Evolutionary conservation across 2,329 filamentous ascomycete genomes (phyloP).

Genomic region (Coccinonectria pachysandricola): DNA sequence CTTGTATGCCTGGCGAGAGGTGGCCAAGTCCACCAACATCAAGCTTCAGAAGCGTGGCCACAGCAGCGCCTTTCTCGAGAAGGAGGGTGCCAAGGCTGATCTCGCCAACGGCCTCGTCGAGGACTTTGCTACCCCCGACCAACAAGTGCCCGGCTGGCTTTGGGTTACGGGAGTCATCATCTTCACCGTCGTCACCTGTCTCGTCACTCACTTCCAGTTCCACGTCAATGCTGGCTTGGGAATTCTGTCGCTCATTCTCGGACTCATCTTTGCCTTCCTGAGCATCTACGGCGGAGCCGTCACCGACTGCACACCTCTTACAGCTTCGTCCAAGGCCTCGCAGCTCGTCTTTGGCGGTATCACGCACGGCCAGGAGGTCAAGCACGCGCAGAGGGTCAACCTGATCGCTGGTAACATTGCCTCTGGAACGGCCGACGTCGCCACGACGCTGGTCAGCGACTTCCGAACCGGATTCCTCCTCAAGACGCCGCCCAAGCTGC

Average conservation of each 20-base stretch:
- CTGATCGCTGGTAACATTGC: conserved; percentile 48
- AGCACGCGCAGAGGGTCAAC: conserved; percentile 50
- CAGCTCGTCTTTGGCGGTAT: conserved; percentile 56
- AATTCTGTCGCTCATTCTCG: conserved; percentile 35
- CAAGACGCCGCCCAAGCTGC: conserved; percentile 48
- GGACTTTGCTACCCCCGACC: conserved; percentile 26
- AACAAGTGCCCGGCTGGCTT: conserved; percentile 41
- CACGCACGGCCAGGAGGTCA: conserved; percentile 22
- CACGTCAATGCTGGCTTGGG: conserved; percentile 43
- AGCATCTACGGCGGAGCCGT: conserved; percentile 31
- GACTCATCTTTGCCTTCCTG: conserved; percentile 45
- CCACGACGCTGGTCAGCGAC: conserved; percentile 43
- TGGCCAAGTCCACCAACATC: conserved; percentile 14
- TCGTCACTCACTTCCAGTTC: conserved; percentile 38
- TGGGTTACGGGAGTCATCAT: conserved; percentile 35
- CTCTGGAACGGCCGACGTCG: conserved; percentile 39
- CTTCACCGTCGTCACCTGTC: conserved; percentile 37
- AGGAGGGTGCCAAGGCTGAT: conserved; percentile 20
- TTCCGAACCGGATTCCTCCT: conserved; percentile 57
- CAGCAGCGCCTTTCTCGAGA: conserved; percentile 18
- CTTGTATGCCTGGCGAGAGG: conserved; percentile 17
- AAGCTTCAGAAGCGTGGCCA: conserved; percentile 18
- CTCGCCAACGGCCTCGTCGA: conserved; percentile 17
- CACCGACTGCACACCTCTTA: conserved; percentile 48
- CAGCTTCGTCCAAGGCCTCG: conserved; percentile 53